Base-by-base conservation (phyloP, 441 rosid genomes). In the Sinapis alba region DNA sequence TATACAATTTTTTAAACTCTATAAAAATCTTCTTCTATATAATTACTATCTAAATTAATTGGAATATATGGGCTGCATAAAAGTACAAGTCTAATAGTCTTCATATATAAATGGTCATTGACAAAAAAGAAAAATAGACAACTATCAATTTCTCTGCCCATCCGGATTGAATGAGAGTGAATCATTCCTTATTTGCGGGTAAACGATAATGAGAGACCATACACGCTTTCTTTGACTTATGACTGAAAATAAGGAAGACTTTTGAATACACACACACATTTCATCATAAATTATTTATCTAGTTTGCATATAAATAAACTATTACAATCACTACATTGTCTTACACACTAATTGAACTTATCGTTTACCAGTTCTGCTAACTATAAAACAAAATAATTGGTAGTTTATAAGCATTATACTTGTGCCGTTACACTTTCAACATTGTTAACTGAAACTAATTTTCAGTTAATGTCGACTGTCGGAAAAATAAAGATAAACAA, bases 201-300 rank as follows among this genome's bases (percentile, higher is more conserved):
- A 53, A 53, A 53, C 0, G 59, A 53, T 43, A 12, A 53, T 53
- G 43, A 68, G 43, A 68, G 58, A 34, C 69, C 30, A 62, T 62
- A 26, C 67, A 30, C 58, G 75, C 71, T 43, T 76, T 62, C 62
- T 76, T 70, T 64, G 80, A 76, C 75, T 64, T 19, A 7, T 28
- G 74, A 53, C 59, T 69, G 24, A 32, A 38, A 53, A 47, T 62
- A 8, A 26, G 43, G 64, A 24, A 62, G 47, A 62, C 73, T 41
- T 75, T 74, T 36, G 45, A 36, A 18, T 15, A 62, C 59, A 20
- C 36, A 19, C 36, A 19, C 73, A 62, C 57, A 53, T 21, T 21
- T 36, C 2, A 15, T 28, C 20, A 1, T 16, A 4, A 16, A 19
- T 27, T 43, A 0, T 36, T 34, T 18, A n/a, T 27, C 6, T 51